Conservation (phyloP, 768 basidiomycete genomes). For the Boletus pseudo-olivaceus region DNA sequence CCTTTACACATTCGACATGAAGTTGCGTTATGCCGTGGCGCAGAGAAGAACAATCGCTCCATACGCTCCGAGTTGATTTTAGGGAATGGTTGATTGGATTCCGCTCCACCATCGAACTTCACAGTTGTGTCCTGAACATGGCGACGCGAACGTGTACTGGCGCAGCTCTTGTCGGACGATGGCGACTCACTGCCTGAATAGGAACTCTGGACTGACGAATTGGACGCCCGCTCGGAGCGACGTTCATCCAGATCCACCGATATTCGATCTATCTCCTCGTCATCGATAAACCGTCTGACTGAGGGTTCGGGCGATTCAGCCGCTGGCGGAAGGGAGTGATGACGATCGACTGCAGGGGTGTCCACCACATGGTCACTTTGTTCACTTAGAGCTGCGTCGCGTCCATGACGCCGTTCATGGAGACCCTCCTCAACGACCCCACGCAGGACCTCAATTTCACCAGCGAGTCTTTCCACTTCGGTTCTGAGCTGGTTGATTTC, state of each 20-base stretch:
- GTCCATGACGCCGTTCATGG: slow-evolving; percentile 58
- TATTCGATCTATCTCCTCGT: slow-evolving; percentile 60
- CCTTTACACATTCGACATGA: slow-evolving; percentile 65
- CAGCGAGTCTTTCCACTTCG: slow-evolving; percentile 78
- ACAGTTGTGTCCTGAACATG: background rate
- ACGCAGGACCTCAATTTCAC: slow-evolving; percentile 84
- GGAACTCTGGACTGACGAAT: slow-evolving; percentile 23
- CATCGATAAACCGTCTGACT: slow-evolving; percentile 44
- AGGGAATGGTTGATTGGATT: slow-evolving; percentile 59
- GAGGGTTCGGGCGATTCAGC: slow-evolving; percentile 8
- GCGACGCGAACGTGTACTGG: background rate
- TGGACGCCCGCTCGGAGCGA: slow-evolving; percentile 46
- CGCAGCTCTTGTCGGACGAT: background rate
- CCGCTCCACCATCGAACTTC: slow-evolving; percentile 29
- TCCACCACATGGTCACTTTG: slow-evolving; percentile 1
- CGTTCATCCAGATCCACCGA: slow-evolving; percentile 65
- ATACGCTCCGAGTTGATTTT: slow-evolving; percentile 75
- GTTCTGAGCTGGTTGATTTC: slow-evolving; percentile 67
- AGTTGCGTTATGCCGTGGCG: slow-evolving; percentile 68
- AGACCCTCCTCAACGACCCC: slow-evolving; percentile 86
- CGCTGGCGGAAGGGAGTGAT: background rate
- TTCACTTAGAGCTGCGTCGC: slow-evolving; percentile 37
- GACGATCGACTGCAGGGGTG: background rate
- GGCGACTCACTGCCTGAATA: background rate
- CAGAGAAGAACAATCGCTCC: slow-evolving; percentile 78